phyloP scores from a whole-genome alignment of 352 stramenopile species.

The Globisporangium nagaii region DNA sequence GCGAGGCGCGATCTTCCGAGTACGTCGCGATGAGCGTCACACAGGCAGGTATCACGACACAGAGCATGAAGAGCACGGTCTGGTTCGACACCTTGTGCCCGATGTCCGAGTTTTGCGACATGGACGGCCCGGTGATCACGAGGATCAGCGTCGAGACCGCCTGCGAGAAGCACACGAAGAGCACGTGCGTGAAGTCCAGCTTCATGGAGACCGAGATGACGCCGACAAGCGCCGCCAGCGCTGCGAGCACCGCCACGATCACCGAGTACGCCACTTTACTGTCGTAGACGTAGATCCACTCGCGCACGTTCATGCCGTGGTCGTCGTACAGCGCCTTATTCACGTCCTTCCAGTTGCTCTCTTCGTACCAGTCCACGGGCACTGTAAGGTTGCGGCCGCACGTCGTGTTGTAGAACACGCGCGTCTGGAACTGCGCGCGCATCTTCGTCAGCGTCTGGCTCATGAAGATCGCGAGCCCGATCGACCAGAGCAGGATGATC shows the following conservation, averaged over 20 bases:
- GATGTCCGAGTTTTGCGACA: constrained; percentile 42
- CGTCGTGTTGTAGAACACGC: constrained; percentile 28
- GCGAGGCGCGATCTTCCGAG: constrained; percentile 60
- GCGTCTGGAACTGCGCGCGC: constrained; percentile 32
- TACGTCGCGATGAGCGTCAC: constrained; percentile 72
- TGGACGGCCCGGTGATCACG: constrained; percentile 35
- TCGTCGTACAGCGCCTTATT: constrained; percentile 9
- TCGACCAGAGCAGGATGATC: constrained; percentile 63
- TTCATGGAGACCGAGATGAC: constrained; percentile 75
- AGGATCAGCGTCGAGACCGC: constrained; percentile 54
- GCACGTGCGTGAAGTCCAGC: constrained; percentile 70
- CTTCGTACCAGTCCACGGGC: constrained; percentile 37
- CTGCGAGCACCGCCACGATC: constrained; percentile 56
- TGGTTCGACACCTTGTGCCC: constrained; percentile 42
- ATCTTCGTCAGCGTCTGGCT: constrained; percentile 45
- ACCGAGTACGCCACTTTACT: constrained; percentile 56
- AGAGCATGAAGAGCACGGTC: constrained; percentile 53
- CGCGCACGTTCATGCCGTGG: constrained; percentile 41
- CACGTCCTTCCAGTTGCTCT: constrained; percentile 25
- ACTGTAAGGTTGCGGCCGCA: constrained; percentile 39
- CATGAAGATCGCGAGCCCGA: constrained; percentile 60
- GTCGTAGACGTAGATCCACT: constrained; percentile 65
- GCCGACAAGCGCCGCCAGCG: constrained; percentile 46
- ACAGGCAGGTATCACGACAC: constrained; percentile 54
- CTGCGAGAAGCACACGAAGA: constrained; percentile 43